A percentile compares a stretch with the other conserved stretches of the same genome.
phyloP scores from a whole-genome alignment of 2,329 filamentous ascomycete species.

The Cercospora beticola region DNA sequence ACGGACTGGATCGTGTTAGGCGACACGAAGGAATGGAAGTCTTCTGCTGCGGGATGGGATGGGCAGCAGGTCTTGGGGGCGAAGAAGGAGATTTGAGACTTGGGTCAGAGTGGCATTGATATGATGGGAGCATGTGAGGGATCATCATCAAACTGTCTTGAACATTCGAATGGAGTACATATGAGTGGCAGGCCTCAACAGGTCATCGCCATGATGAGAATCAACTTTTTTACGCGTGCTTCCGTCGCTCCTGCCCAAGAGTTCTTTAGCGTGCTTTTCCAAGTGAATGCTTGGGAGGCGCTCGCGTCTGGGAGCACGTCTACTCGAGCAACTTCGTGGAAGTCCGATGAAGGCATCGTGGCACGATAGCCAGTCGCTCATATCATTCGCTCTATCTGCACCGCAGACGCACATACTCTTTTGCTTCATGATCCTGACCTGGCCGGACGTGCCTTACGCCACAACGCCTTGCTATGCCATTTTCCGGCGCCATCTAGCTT shows the following conservation, averaged over 20 bases:
- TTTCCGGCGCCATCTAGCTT: constrained; percentile 16
- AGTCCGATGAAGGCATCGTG: background rate
- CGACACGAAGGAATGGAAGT: background rate
- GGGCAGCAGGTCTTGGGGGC: background rate
- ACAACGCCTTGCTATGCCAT: constrained; percentile 47
- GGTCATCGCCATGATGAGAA: background rate
- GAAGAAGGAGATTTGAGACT: constrained; percentile 2
- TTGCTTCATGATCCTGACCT: background rate
- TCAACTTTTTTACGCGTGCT: background rate
- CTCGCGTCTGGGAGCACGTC: background rate
- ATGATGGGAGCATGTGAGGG: background rate
- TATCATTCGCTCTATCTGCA: background rate
- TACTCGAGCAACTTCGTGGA: background rate
- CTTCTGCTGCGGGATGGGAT: background rate
- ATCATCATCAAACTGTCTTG: background rate
- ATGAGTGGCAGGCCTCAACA: background rate
- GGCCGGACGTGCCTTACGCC: constrained; percentile 14
- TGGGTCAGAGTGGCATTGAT: background rate
- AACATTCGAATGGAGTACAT: background rate
- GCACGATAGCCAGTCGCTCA: background rate
- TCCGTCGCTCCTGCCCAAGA: background rate
- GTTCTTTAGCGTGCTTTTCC: background rate
- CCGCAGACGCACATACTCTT: background rate
- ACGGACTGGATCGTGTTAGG: background rate
- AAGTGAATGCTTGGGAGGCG: background rate